Conservation (phyloP, 1,284 basidiomycete genomes). For the Violaceomyces palustris region DNA sequence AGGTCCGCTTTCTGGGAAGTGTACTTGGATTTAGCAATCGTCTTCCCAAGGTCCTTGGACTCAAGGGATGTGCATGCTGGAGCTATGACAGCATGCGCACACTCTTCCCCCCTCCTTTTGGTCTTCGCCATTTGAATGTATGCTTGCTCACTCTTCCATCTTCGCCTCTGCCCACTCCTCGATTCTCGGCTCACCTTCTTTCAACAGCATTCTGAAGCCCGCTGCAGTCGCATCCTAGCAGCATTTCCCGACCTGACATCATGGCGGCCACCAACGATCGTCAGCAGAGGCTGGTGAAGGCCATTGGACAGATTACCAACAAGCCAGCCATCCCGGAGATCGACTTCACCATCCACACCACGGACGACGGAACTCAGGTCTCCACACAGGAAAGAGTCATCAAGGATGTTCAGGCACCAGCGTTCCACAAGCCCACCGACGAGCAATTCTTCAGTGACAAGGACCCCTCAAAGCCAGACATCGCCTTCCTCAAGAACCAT, state of each 20-base stretch:
- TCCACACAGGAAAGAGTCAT: conserved; percentile 55
- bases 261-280: conserved; percentile 18
- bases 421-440: conserved; percentile 83
- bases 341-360: conserved; percentile 55
- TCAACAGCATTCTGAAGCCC: too few species aligned
- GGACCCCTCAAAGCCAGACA: conserved; percentile 57
- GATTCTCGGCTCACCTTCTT: too few species aligned
- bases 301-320: conserved; percentile 43
- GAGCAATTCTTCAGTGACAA: conserved; percentile 67
- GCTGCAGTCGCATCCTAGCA: too few species aligned
- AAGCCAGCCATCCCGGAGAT: conserved; percentile 45
- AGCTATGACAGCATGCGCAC: too few species aligned
- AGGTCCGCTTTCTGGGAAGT: too few species aligned
- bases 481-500: conserved; percentile 97
- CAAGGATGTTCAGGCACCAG: conserved; percentile 58
- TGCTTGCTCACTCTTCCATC: too few species aligned
- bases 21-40: too few species aligned
- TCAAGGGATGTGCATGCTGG: too few species aligned
- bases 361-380: conserved; percentile 54
- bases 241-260: not conserved
- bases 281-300: conserved; percentile 40
- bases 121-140: too few species aligned
- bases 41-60: too few species aligned
- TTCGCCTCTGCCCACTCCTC: too few species aligned
- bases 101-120: too few species aligned